Evolutionary conservation across 2,329 filamentous ascomycete species (phyloP).

Genomic region (Paecilomyces formosus): DNA sequence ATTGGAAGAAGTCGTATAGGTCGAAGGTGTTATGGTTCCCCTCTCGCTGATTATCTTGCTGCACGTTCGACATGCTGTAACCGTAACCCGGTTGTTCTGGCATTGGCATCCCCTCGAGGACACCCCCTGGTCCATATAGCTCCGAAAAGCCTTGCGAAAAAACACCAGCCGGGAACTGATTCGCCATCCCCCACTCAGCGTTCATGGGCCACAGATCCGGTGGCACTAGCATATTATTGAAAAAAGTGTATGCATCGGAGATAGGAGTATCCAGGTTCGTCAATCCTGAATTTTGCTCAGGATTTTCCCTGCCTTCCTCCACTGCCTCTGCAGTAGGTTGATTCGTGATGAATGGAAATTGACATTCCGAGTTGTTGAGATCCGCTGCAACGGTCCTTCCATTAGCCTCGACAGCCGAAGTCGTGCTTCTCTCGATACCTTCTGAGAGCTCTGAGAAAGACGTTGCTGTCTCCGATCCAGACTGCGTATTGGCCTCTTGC

Average conservation of each 20-base stretch:
- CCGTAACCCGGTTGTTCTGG: neutral
- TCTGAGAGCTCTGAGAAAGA: neutral
- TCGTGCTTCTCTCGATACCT: neutral
- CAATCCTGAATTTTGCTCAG: conserved; percentile 9
- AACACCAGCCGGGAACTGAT: conserved; percentile 17
- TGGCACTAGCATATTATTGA: neutral
- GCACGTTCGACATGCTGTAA: neutral
- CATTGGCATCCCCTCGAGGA: neutral
- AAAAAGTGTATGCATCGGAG: conserved; percentile 15
- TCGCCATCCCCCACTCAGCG: conserved; percentile 64
- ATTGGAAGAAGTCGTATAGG: neutral
- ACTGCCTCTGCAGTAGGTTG: neutral
- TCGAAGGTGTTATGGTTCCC: neutral
- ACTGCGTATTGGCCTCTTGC: neutral
- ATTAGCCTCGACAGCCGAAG: neutral
- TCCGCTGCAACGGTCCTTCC: neutral
- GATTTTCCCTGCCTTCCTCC: conserved; percentile 23
- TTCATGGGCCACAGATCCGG: conserved; percentile 73
- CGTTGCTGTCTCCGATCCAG: neutral
- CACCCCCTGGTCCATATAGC: neutral
- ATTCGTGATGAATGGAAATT: neutral
- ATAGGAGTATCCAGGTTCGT: conserved; percentile 10
- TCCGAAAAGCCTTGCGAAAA: conserved; percentile 7
- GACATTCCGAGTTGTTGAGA: neutral
- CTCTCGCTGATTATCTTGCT: neutral